phyloP scores from a whole-genome alignment of 2,329 filamentous ascomycete species.

The Aureobasidium sp. region DNA sequence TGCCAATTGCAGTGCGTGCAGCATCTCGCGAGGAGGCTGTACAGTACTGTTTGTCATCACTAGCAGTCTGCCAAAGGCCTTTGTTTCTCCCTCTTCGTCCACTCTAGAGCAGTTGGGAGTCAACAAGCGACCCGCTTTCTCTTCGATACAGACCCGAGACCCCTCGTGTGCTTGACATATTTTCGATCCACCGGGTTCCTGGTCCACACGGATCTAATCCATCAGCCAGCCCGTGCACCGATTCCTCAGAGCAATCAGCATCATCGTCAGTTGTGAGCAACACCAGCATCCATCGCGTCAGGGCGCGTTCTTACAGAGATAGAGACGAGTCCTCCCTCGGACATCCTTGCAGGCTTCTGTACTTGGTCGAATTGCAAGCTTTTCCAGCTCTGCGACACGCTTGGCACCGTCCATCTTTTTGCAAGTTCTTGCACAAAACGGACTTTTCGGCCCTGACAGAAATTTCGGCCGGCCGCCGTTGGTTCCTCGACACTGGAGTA shows the following conservation, averaged over 20 bases:
- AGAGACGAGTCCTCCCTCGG: not conserved
- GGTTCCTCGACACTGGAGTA: conserved; percentile 6
- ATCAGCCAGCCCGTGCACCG: conserved; percentile 9
- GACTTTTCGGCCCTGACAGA: conserved; percentile 12
- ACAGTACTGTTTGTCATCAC: conserved; percentile 4
- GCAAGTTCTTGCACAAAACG: not conserved
- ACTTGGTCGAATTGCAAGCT: not conserved
- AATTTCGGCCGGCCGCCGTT: conserved; percentile 9
- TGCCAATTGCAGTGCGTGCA: not conserved
- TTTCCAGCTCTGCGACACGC: conserved; percentile 3
- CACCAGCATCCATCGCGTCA: conserved; percentile 3
- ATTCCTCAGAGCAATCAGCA: not conserved
- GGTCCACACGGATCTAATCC: conserved; percentile 12
- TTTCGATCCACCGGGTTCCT: conserved; percentile 11
- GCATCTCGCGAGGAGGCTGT: not conserved
- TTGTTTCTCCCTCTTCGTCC: not conserved
- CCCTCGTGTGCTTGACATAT: conserved; percentile 10
- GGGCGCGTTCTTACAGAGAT: not conserved
- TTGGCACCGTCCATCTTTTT: not conserved
- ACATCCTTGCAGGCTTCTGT: not conserved
- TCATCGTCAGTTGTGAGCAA: not conserved
- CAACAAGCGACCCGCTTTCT: conserved; percentile 4
- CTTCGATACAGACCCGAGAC: not conserved
- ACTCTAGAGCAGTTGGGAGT: not conserved
- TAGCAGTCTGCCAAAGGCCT: not conserved